Conservation (phyloP, 176 grass and related monocot species). For the Musa troglodytarum region DNA sequence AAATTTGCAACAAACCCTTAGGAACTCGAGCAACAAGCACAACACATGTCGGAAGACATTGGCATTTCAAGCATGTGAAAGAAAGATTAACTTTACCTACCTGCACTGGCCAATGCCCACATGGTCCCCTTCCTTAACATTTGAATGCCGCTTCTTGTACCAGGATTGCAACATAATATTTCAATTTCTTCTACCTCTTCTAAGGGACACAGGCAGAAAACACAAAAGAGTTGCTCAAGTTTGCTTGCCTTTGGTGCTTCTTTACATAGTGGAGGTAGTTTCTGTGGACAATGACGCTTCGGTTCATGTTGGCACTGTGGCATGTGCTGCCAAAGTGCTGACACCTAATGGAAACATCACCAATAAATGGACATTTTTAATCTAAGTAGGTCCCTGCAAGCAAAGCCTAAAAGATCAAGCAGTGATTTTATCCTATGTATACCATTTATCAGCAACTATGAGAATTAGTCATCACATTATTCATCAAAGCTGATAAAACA, state of each 20-base stretch:
- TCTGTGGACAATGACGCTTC: background rate
- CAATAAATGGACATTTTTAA: background rate
- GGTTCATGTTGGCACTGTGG: background rate
- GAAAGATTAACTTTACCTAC: background rate
- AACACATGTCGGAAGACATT: background rate
- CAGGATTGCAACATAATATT: background rate
- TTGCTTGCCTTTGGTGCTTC: background rate
- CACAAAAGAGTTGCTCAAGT: background rate
- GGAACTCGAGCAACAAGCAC: background rate
- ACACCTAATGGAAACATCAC: background rate
- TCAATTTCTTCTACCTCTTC: background rate
- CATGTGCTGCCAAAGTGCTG: background rate
- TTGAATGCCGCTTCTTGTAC: background rate
- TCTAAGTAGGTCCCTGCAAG: background rate
- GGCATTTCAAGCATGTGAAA: background rate
- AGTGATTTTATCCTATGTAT: background rate
- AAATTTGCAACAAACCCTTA: background rate
- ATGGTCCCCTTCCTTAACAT: background rate
- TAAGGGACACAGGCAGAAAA: background rate
- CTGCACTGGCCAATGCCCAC: background rate
- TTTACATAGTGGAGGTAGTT: background rate
- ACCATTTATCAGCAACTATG: background rate
- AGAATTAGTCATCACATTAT: background rate
- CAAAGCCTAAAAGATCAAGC: background rate
- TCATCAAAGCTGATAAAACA: background rate